Evolutionary conservation across 306 rosid genomes (phyloP).

Genomic region (Hippophae tibetana): DNA sequence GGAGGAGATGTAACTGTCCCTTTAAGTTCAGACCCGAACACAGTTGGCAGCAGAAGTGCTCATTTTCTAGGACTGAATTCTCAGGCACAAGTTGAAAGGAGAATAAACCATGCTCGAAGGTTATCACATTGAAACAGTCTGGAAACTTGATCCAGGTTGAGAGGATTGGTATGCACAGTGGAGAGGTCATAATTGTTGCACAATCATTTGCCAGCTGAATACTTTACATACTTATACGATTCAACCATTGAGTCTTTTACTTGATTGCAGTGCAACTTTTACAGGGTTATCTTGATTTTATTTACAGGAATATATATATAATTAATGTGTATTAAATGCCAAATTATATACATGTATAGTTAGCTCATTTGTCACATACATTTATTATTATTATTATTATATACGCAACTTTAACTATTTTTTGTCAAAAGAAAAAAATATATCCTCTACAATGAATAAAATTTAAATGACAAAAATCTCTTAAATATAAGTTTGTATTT

Average conservation of each 20-base stretch:
- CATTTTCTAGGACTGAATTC: constrained; percentile 55
- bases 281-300: background rate
- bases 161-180: background rate
- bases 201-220: no score
- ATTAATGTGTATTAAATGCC: background rate
- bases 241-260: no score
- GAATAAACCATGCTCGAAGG: constrained; percentile 58
- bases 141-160: constrained; percentile 2
- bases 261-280: background rate
- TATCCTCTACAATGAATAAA: no score
- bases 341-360: background rate
- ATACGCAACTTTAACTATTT: no score
- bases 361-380: background rate
- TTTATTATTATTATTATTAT: no score
- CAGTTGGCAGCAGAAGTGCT: constrained; percentile 69
- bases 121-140: constrained; percentile 55
- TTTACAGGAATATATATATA: background rate
- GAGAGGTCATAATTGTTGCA: background rate
- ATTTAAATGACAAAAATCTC: no score
- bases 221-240: no score
- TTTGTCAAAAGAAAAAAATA: no score
- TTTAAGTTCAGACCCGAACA: constrained; percentile 45
- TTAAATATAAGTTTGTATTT: no score
- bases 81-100: constrained; percentile 32
- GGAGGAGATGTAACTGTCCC: constrained; percentile 65